phyloP scores from a whole-genome alignment of 305 asterid species.

The Fraxinus latifolia region DNA sequence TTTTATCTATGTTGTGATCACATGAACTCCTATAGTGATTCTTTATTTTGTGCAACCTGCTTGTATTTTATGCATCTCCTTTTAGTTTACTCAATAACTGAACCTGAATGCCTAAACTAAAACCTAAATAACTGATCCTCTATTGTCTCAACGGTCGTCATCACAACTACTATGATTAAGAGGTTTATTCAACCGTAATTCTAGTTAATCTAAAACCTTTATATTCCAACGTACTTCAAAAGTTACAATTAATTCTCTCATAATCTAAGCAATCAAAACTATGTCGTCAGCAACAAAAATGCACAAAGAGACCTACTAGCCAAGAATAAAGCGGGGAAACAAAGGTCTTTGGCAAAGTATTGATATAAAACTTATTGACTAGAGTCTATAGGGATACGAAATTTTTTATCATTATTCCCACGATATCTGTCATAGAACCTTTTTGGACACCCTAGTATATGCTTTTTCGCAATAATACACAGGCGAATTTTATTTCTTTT shows the following conservation, averaged over 20 bases:
- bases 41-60: neutral
- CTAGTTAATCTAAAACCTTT: neutral
- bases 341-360: neutral
- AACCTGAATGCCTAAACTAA: neutral
- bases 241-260: neutral
- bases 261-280: neutral
- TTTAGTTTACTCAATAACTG: neutral
- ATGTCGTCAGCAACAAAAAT: neutral
- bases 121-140: neutral
- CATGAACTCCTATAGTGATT: neutral
- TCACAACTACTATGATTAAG: neutral
- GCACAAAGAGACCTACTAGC: neutral
- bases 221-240: neutral
- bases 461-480: neutral
- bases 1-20: neutral
- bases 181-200: neutral
- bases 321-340: neutral
- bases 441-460: neutral
- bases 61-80: neutral
- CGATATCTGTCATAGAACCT: neutral
- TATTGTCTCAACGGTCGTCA: neutral
- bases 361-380: neutral
- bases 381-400: neutral
- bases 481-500: neutral
- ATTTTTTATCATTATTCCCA: neutral